Percentiles rank a stretch among this genome's conserved stretches.
phyloP scores from a whole-genome alignment of 176 grass and related monocot genomes.

The Bonia amplexicaulis region DNA sequence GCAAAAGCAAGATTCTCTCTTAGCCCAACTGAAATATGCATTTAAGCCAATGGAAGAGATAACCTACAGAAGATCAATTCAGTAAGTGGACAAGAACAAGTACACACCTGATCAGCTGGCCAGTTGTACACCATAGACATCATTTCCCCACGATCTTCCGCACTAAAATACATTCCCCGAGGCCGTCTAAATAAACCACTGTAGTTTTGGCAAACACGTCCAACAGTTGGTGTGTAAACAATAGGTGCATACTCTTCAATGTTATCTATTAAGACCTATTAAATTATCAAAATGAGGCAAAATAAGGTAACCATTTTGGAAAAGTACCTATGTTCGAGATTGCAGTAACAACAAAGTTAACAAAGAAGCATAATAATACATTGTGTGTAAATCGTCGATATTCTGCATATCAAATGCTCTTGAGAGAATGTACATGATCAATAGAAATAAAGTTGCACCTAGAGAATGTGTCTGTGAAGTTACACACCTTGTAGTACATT shows the following conservation, averaged over 20 bases:
- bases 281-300: not conserved
- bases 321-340: not conserved
- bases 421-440: not conserved
- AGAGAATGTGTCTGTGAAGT: conserved; percentile 5
- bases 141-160: conserved; percentile 87
- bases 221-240: conserved; percentile 94
- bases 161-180: conserved; percentile 94
- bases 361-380: not conserved
- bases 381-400: conserved; percentile 1
- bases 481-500: conserved; percentile 92
- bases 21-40: not conserved
- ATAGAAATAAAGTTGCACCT: conserved; percentile 11
- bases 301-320: conserved; percentile 27
- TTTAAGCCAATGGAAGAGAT: conserved; percentile 13
- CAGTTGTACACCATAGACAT: conserved; percentile 99
- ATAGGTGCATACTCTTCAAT: conserved; percentile 95
- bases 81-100: conserved; percentile 16
- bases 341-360: conserved; percentile 8
- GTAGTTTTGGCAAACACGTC: conserved; percentile 97
- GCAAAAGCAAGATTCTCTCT: not conserved
- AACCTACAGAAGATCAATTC: not conserved
- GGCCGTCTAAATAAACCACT: conserved; percentile 90
- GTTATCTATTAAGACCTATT: conserved; percentile 84
- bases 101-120: conserved; percentile 85
- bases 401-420: not conserved